Percentiles rank a stretch among this genome's conserved stretches.
phyloP scores from a whole-genome alignment of 441 rosid genomes.

The Eruca vesicaria region DNA sequence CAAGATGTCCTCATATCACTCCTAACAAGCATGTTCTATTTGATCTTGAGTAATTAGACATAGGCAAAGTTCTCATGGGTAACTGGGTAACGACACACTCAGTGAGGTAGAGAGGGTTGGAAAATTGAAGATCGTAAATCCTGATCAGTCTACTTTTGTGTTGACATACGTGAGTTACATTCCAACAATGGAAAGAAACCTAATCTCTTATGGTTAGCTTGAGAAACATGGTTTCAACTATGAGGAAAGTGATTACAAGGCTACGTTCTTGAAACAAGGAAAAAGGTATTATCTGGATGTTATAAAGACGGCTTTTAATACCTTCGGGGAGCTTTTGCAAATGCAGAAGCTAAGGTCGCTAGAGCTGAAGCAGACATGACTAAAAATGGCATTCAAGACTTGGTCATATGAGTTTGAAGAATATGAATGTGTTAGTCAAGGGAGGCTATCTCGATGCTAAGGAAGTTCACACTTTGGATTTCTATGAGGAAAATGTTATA shows the following conservation, averaged over 20 bases:
- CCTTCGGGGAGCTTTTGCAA: background rate
- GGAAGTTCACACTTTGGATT: too few relatives aligned
- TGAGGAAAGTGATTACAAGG: background rate
- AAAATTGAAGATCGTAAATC: background rate
- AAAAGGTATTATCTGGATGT: background rate
- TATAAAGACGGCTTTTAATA: background rate
- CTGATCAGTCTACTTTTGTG: background rate
- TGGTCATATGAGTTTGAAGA: background rate
- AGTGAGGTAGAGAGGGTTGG: background rate
- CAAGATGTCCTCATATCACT: too few relatives aligned
- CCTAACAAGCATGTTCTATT: too few relatives aligned
- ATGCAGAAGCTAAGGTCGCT: background rate
- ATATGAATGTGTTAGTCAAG: background rate
- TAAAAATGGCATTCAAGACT: background rate
- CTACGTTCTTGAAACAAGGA: background rate
- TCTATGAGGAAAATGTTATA: too few relatives aligned
- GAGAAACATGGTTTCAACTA: background rate
- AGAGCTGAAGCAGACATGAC: background rate
- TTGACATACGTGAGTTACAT: background rate
- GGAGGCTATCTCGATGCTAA: too few relatives aligned
- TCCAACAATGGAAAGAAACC: background rate
- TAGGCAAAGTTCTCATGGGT: too few relatives aligned
- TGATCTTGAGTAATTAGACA: too few relatives aligned
- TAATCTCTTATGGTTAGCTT: too few relatives aligned
- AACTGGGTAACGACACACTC: too few relatives aligned